These are phyloP conservation scores for Onygena corvina DNA, from an alignment of 2,329 filamentous ascomycete species.

Conservation along the genomic window DNA sequence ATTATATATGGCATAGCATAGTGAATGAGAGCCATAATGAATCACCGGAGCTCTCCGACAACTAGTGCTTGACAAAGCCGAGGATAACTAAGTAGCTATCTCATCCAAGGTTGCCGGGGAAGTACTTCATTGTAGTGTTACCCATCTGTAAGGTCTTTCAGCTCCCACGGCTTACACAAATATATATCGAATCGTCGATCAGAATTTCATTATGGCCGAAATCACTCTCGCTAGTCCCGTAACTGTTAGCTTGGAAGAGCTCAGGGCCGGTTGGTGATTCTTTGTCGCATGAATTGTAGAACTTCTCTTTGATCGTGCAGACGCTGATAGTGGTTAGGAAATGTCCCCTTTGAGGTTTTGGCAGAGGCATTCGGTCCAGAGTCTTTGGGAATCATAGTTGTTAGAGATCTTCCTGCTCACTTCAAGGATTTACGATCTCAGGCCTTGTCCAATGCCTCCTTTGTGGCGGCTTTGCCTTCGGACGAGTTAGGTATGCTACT, in stretches of 20 bases:
- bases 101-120: too few relatives aligned
- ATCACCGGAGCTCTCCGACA: not conserved
- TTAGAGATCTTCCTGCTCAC: conserved; percentile 64
- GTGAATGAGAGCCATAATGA: too few relatives aligned
- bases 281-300: not conserved
- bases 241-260: conserved; percentile 38
- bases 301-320: not conserved
- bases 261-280: conserved; percentile 30
- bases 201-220: not conserved
- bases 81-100: too few relatives aligned
- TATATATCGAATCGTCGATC: not conserved
- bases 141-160: not conserved
- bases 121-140: too few relatives aligned
- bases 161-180: not conserved
- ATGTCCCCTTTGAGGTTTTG: conserved; percentile 34
- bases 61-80: not conserved
- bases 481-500: conserved; percentile 52
- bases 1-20: too few relatives aligned
- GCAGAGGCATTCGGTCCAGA: conserved; percentile 72
- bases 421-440: conserved; percentile 61
- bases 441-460: conserved; percentile 75
- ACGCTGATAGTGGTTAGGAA: conserved; percentile 18
- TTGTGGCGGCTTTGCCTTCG: conserved; percentile 67
- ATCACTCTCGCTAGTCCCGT: conserved; percentile 27
- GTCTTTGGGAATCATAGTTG: conserved; percentile 85